phyloP scores from a whole-genome alignment of 2,329 filamentous ascomycete species.

The Microdochium bolleyi region DNA sequence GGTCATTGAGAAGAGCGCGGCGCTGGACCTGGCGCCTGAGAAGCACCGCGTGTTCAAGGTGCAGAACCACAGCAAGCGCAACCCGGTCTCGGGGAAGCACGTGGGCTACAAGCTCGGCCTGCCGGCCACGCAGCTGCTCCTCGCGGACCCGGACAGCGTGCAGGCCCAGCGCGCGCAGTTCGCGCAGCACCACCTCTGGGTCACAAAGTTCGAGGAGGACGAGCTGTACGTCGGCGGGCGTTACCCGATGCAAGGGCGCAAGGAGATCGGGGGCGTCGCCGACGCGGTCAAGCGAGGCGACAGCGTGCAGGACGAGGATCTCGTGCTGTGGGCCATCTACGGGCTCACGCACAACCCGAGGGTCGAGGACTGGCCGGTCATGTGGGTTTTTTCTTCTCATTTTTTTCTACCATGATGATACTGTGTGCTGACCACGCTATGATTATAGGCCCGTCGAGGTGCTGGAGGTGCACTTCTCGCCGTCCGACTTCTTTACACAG shows the following conservation, averaged over 20 bases:
- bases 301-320: slow-evolving; percentile 37
- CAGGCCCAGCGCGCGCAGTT: slow-evolving; percentile 27
- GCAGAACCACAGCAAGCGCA: slow-evolving; percentile 20
- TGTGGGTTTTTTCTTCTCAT: slow-evolving; percentile 27
- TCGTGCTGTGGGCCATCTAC: slow-evolving; percentile 43
- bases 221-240: slow-evolving; percentile 28
- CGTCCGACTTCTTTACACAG: slow-evolving; percentile 14
- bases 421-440: slow-evolving; percentile 4
- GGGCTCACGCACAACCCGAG: slow-evolving; percentile 54
- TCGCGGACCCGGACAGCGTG: slow-evolving; percentile 16
- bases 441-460: slow-evolving; percentile 15
- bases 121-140: slow-evolving; percentile 13
- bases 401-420: not conserved
- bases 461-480: slow-evolving; percentile 12
- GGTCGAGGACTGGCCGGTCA: slow-evolving; percentile 60
- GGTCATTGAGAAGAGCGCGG: slow-evolving; percentile 24
- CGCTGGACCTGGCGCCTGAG: slow-evolving; percentile 31
- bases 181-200: slow-evolving; percentile 24
- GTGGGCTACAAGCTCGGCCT: slow-evolving; percentile 25
- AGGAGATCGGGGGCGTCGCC: slow-evolving; percentile 40
- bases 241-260: slow-evolving; percentile 30
- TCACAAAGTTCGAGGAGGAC: slow-evolving; percentile 24
- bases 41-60: slow-evolving; percentile 29
- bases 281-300: slow-evolving; percentile 39
- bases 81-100: slow-evolving; percentile 21